These are phyloP conservation scores for Cicer judaicum DNA, from an alignment of 306 rosid genomes.

Conservation along the genomic window DNA sequence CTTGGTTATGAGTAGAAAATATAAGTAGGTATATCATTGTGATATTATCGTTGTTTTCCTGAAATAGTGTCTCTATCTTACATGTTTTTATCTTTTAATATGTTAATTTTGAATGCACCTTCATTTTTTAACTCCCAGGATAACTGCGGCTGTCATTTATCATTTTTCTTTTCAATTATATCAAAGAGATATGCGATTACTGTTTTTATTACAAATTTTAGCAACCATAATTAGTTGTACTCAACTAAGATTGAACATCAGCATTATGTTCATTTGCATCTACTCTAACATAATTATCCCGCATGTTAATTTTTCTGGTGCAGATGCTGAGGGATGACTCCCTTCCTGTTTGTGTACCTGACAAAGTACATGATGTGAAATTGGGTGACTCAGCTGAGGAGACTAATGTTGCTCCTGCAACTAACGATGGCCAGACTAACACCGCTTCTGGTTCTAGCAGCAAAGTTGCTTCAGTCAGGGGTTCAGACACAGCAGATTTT, in stretches of 20 bases:
- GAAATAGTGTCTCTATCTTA: not conserved
- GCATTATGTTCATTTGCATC: constrained; percentile 14
- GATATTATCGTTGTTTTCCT: constrained; percentile 1
- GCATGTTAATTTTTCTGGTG: constrained; percentile 26
- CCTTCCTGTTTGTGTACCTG: constrained; percentile 91
- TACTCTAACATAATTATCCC: constrained; percentile 4
- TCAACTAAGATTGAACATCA: constrained; percentile 9
- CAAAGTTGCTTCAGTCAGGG: constrained; percentile 76
- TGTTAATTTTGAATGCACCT: not conserved
- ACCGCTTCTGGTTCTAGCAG: constrained; percentile 93
- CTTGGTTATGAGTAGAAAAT: not conserved
- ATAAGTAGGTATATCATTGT: not conserved
- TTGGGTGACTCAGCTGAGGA: constrained; percentile 90
- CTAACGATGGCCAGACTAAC: constrained; percentile 72
- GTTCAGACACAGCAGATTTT: constrained; percentile 73
- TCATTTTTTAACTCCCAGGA: not conserved
- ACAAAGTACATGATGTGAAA: constrained; percentile 95
- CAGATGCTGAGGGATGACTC: constrained; percentile 94
- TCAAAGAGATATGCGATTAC: not conserved
- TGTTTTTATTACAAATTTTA: not conserved
- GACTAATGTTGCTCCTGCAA: constrained; percentile 61
- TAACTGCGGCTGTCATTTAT: not conserved
- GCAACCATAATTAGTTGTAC: not conserved
- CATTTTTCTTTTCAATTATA: constrained; percentile 22
- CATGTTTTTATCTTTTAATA: constrained; percentile 29